A percentile compares a stretch with the other conserved stretches of the same genome.
Evolutionary conservation across 495 filamentous ascomycete genomes (phyloP).

Genomic region (Evansstolkia leycettana): DNA sequence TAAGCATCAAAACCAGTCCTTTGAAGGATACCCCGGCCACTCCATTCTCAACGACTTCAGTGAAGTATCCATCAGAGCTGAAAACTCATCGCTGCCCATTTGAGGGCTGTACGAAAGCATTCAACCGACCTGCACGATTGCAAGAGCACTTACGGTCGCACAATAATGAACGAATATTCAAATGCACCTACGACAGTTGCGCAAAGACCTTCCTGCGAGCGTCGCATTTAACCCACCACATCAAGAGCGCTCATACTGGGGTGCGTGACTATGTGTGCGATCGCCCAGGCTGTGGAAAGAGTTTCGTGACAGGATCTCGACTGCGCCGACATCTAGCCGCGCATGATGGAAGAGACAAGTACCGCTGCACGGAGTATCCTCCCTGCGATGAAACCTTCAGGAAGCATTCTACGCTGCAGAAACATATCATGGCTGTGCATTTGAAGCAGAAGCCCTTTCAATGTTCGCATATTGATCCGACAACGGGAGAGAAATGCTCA

Average conservation of each 20-base stretch:
- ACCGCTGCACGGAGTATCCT: conserved; percentile 58
- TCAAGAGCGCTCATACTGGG: conserved; percentile 67
- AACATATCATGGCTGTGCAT: conserved; percentile 66
- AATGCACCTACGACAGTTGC: conserved; percentile 56
- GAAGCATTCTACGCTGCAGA: conserved; percentile 76
- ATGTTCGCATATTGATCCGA: conserved; percentile 47
- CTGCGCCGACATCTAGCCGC: conserved; percentile 54
- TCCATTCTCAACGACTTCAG: conserved; percentile 40
- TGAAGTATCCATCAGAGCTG: conserved; percentile 50
- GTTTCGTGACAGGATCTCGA: conserved; percentile 64
- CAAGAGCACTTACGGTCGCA: conserved; percentile 69
- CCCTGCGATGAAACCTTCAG: conserved; percentile 72
- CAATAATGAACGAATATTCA: conserved; percentile 62
- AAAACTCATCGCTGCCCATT: conserved; percentile 63
- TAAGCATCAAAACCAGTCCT: conserved; percentile 19
- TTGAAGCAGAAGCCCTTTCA: conserved; percentile 53
- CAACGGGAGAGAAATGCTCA: conserved; percentile 45
- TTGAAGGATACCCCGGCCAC: conserved; percentile 38
- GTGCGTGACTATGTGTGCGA: conserved; percentile 60
- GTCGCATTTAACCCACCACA: conserved; percentile 72
- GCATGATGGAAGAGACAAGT: conserved; percentile 57
- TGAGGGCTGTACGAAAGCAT: conserved; percentile 63
- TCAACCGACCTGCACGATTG: conserved; percentile 74
- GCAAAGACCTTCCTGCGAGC: conserved; percentile 70
- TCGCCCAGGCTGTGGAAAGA: conserved; percentile 60